Percentiles rank a stretch among this genome's conserved stretches.
These are phyloP conservation scores for Candida oleophila DNA, from an alignment of 805 yeast genomes.

Conservation along the genomic window DNA sequence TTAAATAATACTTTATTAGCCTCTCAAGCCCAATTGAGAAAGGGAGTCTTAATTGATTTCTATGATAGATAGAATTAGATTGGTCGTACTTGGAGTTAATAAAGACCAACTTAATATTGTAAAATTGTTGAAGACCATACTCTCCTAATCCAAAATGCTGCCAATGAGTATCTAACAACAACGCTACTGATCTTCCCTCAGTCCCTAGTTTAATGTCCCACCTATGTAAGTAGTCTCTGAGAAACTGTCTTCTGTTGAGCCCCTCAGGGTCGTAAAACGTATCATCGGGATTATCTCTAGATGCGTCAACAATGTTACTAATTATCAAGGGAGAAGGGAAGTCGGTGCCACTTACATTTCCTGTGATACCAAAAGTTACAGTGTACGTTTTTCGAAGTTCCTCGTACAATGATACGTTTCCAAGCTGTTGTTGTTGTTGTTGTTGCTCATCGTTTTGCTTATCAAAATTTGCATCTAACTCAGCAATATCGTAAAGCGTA, in stretches of 20 bases:
- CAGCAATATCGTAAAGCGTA: conserved; percentile 6
- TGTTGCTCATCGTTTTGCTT: neutral
- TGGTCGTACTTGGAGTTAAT: conserved; percentile 14
- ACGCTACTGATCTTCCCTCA: conserved; percentile 11
- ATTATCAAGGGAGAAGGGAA: conserved; percentile 23
- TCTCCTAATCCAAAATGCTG: conserved; percentile 10
- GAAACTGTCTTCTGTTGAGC: conserved; percentile 14
- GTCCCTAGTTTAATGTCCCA: conserved; percentile 14
- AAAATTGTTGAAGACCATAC: conserved; percentile 6
- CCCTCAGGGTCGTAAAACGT: conserved; percentile 18
- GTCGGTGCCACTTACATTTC: conserved; percentile 19
- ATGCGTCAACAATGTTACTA: conserved; percentile 10
- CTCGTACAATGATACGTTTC: conserved; percentile 7
- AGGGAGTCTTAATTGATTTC: conserved; percentile 8
- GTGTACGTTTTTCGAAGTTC: conserved; percentile 8
- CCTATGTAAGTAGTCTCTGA: conserved; percentile 14
- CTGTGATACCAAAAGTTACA: conserved; percentile 19
- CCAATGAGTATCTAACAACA: conserved; percentile 17
- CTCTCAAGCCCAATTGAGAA: conserved; percentile 19
- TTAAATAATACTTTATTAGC: conserved; percentile 13
- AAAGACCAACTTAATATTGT: conserved; percentile 15
- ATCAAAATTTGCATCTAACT: conserved; percentile 4
- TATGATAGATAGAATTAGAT: conserved; percentile 11
- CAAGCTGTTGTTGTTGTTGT: neutral
- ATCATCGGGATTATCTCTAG: neutral